A percentile compares a stretch with the other conserved stretches of the same genome.
phyloP scores from a whole-genome alignment of 352 stramenopile genomes.

The Pythium rishiriense region DNA sequence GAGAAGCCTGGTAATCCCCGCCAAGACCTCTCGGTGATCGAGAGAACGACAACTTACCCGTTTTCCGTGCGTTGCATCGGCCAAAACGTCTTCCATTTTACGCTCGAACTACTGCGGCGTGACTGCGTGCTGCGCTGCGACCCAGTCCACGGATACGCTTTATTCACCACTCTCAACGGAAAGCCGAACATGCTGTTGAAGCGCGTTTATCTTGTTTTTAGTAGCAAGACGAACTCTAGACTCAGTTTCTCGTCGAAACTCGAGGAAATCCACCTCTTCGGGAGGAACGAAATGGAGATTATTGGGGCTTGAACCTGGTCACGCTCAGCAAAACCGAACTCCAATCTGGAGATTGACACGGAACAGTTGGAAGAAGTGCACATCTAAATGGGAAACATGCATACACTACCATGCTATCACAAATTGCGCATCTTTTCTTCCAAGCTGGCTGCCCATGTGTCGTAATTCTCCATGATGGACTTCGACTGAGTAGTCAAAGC shows the following conservation, averaged over 20 bases:
- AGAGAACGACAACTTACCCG: constrained; percentile 58
- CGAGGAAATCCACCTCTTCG: constrained; percentile 40
- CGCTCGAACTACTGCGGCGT: constrained; percentile 44
- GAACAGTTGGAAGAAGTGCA: background rate
- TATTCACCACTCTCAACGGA: constrained; percentile 62
- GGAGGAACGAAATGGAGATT: constrained; percentile 40
- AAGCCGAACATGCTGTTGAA: constrained; percentile 55
- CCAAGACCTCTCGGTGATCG: constrained; percentile 50
- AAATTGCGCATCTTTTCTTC: constrained; percentile 54
- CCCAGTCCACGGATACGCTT: constrained; percentile 32
- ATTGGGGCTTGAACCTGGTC: constrained; percentile 10
- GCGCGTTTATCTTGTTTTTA: constrained; percentile 48
- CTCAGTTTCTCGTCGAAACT: constrained; percentile 38
- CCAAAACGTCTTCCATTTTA: constrained; percentile 48
- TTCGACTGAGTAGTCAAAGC: constrained; percentile 23
- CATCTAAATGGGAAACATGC: constrained; percentile 19
- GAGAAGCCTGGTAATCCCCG: constrained; percentile 60
- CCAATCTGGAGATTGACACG: background rate
- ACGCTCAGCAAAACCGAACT: background rate
- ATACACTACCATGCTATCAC: constrained; percentile 23
- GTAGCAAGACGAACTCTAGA: constrained; percentile 28
- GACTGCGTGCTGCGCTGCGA: constrained; percentile 55
- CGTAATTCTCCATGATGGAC: constrained; percentile 52
- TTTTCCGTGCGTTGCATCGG: constrained; percentile 42
- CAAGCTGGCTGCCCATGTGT: constrained; percentile 49